phyloP scores from a whole-genome alignment of 139 green algal genomes.

The Tetraselmis striata region DNA sequence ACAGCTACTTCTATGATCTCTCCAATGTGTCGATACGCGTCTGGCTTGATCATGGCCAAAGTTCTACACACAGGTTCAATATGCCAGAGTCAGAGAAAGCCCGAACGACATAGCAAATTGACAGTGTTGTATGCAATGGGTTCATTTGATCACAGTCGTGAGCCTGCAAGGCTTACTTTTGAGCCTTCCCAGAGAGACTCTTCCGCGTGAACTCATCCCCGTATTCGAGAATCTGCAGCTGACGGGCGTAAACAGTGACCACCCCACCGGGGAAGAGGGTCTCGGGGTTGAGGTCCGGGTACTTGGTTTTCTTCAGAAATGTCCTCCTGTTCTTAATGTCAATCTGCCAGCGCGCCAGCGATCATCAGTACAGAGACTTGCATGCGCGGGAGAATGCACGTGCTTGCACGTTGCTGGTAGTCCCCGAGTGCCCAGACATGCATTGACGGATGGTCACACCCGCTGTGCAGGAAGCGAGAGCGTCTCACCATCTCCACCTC shows the following conservation, averaged over 20 bases:
- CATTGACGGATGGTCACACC: not conserved
- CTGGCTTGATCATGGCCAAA: conserved; percentile 72
- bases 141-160: too few species aligned
- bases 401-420: not conserved
- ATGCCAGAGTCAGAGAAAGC: too few species aligned
- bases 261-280: conserved; percentile 54
- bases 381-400: not conserved
- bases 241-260: conserved; percentile 59
- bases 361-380: too few species aligned
- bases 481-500: conserved; percentile 67
- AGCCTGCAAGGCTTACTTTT: too few species aligned
- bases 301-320: conserved; percentile 64
- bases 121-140: too few species aligned
- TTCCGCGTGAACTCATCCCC: conserved; percentile 63
- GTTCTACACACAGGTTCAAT: conserved; percentile 43
- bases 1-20: conserved; percentile 65
- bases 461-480: not conserved
- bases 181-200: conserved; percentile 10
- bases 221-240: conserved; percentile 67
- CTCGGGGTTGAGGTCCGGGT: conserved; percentile 39
- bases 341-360: too few species aligned
- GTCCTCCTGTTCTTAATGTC: conserved; percentile 73
- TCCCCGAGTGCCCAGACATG: not conserved
- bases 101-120: too few species aligned
- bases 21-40: conserved; percentile 59